Evolutionary conservation across 139 green algal genomes (phyloP), one percentile per base, ranked within the genome.

Genomic region (Pleodorina starrii): DNA sequence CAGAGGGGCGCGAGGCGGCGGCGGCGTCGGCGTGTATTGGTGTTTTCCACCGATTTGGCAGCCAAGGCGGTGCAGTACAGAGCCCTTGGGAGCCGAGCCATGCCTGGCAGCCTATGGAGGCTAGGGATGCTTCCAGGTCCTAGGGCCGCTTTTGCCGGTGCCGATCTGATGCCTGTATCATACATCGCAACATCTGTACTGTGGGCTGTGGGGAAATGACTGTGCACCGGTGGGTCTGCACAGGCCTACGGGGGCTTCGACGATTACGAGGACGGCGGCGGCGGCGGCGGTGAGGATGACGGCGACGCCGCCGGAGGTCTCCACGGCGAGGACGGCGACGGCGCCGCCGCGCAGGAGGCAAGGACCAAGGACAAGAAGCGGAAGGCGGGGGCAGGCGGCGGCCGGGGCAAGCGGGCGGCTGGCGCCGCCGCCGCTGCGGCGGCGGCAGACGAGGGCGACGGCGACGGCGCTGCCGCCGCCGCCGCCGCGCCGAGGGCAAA

Each of bases 171-270:
- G n/a, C n/a, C n/a, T n/a, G n/a, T n/a, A n/a, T n/a, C n/a, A n/a
- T n/a, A n/a, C n/a, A n/a, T n/a, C n/a, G n/a, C n/a, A n/a, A n/a
- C n/a, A n/a, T n/a, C n/a, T n/a, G n/a, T n/a, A n/a, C n/a, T n/a
- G n/a, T n/a, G n/a, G n/a, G n/a, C n/a, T n/a, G n/a, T n/a, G n/a
- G n/a, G n/a, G n/a, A n/a, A n/a, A n/a, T n/a, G n/a, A n/a, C n/a
- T n/a, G n/a, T n/a, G n/a, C n/a, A n/a, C n/a, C n/a, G n/a, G n/a
- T n/a, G 38, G 69, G 36, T 4, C 46, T 46, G 10, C 25, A 40
- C 74, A 75, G 54, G 57, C 40, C 6, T 86, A 86, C 79, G 59
- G 40, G 57, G 79, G 68, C 12, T 42, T 43, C 5, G 36, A 57
- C 6, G 78, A 54, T 6, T 50, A 36, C 35, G 51, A 25, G 7